Evolutionary conservation across 2,329 filamentous ascomycete genomes (phyloP).

Genomic region (Didymella sp.): DNA sequence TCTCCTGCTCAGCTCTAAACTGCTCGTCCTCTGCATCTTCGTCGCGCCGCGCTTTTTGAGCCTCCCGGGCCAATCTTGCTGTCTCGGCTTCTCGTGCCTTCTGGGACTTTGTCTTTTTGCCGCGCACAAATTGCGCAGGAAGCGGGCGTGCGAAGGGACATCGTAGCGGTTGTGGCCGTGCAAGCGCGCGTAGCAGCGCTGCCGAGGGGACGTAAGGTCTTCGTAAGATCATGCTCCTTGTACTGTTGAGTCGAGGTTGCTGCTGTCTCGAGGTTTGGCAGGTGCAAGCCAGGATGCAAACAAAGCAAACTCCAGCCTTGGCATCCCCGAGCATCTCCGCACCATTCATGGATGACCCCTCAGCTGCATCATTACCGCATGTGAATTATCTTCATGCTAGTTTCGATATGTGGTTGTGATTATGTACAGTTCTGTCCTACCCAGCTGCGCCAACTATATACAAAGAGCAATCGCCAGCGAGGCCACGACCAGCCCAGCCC

Average conservation of each 20-base stretch:
- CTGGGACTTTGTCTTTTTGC: conserved; percentile 30
- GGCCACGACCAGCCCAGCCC: conserved; percentile 11
- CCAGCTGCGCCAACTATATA: neutral
- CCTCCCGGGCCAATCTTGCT: neutral
- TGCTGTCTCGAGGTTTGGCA: conserved; percentile 20
- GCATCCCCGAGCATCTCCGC: conserved; percentile 34
- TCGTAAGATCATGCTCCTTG: conserved; percentile 11
- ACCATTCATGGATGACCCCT: neutral
- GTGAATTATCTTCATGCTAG: too few species aligned
- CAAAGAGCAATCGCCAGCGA: conserved; percentile 3
- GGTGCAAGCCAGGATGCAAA: conserved; percentile 5
- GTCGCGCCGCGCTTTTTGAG: neutral
- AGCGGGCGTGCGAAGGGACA: conserved; percentile 30
- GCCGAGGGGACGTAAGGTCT: conserved; percentile 38
- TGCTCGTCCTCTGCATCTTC: neutral
- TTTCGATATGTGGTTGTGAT: neutral
- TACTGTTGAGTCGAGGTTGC: neutral
- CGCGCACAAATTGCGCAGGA: conserved; percentile 27
- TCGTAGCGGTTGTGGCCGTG: conserved; percentile 27
- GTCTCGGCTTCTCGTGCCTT: conserved; percentile 18
- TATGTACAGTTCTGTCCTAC: neutral
- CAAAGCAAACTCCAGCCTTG: conserved; percentile 32
- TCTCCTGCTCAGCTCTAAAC: neutral
- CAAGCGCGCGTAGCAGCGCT: conserved; percentile 35
- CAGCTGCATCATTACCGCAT: neutral